Base-by-base conservation (phyloP, 495 filamentous ascomycete genomes). In the Talaromyces proteolyticus region DNA sequence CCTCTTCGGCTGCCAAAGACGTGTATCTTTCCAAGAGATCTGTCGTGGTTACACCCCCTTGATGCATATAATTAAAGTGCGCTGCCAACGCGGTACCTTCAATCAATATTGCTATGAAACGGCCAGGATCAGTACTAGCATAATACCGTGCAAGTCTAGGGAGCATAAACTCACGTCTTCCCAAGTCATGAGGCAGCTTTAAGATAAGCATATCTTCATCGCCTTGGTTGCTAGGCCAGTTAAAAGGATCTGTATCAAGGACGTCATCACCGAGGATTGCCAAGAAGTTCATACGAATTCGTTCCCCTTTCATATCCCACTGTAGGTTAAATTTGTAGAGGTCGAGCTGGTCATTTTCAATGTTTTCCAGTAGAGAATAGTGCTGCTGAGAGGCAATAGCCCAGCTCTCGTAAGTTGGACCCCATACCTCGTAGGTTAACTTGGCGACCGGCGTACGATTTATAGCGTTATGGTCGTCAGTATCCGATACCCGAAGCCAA, bases 351-450 rank as follows among this genome's bases (percentile, higher is more conserved):
- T 29, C 37, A 4, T 22, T 36, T 41, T 62, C 59, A 22, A 62
- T 47, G 19, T 62, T 57, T n/a, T 57, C 29, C 10, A 62, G 52
- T 19, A 62, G 41, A 3, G 58, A 60, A 39, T 60, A 60, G 26
- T 61, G 55, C 20, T 57, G 47, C 34, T 62, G 59, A 4, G 59
- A 59, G 8, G 56, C 58, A 16, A 61, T 54, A 2, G 38, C 50
- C 58, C 55, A 61, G 38, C 42, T 50, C 18, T 46, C 25, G 2
- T 46, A 20, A n/a, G 19, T 26, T 23, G 18, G n/a, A 23, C 20
- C 23, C 18, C 19, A 20, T 24, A 8, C 6, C 1, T 44, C 42
- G 6, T 41, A 41, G 38, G 38, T 17, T 16, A 41, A 20, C 38
- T 41, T 16, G n/a, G 38, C 38, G 6, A 41, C 38, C 14, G 38